Evolutionary conservation across 768 basidiomycete genomes (phyloP).

Genomic region (Lactarius psammicola): DNA sequence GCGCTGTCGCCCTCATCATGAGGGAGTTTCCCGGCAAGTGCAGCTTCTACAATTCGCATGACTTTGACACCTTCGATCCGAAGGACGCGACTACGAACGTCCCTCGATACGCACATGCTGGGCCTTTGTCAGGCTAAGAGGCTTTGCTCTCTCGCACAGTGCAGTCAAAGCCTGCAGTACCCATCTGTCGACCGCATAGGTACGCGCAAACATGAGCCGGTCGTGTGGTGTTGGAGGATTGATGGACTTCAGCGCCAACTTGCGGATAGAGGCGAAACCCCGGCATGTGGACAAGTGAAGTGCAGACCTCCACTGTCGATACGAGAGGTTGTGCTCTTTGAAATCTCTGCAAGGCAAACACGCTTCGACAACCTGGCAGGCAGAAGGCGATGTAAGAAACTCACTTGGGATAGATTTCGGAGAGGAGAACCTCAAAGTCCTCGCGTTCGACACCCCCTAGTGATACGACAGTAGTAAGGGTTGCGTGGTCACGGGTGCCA

Average conservation of each 20-base stretch:
- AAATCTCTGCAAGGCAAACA: slow-evolving; percentile 3
- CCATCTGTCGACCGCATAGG: slow-evolving; percentile 10
- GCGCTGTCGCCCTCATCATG: neutral
- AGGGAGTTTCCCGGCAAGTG: neutral
- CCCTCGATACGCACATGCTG: slow-evolving; percentile 6
- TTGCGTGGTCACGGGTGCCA: slow-evolving; percentile 5
- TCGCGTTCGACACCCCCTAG: slow-evolving; percentile 7
- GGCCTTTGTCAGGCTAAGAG: slow-evolving; percentile 3
- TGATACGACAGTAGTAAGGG: slow-evolving; percentile 2
- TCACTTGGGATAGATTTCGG: slow-evolving; percentile 18
- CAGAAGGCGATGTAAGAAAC: slow-evolving; percentile 5
- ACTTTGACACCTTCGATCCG: neutral
- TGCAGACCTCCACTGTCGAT: slow-evolving; percentile 31
- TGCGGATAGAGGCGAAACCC: slow-evolving; percentile 34
- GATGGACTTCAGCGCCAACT: neutral
- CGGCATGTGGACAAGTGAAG: slow-evolving; percentile 34
- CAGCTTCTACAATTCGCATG: neutral
- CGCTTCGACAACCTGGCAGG: neutral
- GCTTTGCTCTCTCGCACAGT: slow-evolving; percentile 1
- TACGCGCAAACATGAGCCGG: slow-evolving; percentile 12
- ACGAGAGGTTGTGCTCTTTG: slow-evolving; percentile 13
- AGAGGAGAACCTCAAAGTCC: slow-evolving; percentile 17
- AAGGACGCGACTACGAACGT: neutral
- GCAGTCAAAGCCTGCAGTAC: slow-evolving; percentile 1
- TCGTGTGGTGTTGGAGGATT: slow-evolving; percentile 4